Evolutionary conservation across 2,329 filamentous ascomycete genomes (phyloP).

Genomic region (Aspergillus carbonarius): DNA sequence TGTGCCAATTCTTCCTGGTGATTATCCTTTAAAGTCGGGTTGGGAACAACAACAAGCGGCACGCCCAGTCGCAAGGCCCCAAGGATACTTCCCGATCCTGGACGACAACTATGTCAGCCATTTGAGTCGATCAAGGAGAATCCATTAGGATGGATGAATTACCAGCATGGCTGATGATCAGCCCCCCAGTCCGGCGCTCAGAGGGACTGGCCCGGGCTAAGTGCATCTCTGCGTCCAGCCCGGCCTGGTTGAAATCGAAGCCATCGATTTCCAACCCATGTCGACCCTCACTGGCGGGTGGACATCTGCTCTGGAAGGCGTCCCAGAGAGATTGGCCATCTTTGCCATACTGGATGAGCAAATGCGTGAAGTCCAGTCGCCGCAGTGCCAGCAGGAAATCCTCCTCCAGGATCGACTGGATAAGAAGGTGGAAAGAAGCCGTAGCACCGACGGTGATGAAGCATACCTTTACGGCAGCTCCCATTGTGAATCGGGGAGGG

Average conservation of each 20-base stretch:
- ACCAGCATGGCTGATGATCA: constrained; percentile 91
- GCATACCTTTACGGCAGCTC: constrained; percentile 51
- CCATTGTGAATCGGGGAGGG: not conserved
- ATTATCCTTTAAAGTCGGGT: constrained; percentile 77
- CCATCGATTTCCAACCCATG: constrained; percentile 55
- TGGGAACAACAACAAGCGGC: constrained; percentile 86
- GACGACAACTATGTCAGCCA: constrained; percentile 9
- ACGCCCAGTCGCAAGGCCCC: constrained; percentile 73
- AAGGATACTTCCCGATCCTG: constrained; percentile 86
- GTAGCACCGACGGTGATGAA: constrained; percentile 94
- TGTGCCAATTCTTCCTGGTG: constrained; percentile 86
- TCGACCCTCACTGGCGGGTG: constrained; percentile 21
- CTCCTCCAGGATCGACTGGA: constrained; percentile 63
- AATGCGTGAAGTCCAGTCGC: constrained; percentile 63
- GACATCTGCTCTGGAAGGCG: constrained; percentile 27
- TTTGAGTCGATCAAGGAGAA: not conserved
- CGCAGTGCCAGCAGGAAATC: constrained; percentile 63
- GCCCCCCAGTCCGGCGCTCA: constrained; percentile 53
- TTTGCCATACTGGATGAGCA: constrained; percentile 79
- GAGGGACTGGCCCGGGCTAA: constrained; percentile 49
- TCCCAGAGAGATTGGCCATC: constrained; percentile 59
- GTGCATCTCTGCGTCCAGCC: constrained; percentile 61
- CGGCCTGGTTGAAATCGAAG: constrained; percentile 65
- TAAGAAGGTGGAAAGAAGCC: constrained; percentile 72
- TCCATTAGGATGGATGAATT: constrained; percentile 16